These are phyloP conservation scores for Pleurozium schreberi DNA, from an alignment of 225 moss, liverwort and hornwort species.

Conservation along the genomic window DNA sequence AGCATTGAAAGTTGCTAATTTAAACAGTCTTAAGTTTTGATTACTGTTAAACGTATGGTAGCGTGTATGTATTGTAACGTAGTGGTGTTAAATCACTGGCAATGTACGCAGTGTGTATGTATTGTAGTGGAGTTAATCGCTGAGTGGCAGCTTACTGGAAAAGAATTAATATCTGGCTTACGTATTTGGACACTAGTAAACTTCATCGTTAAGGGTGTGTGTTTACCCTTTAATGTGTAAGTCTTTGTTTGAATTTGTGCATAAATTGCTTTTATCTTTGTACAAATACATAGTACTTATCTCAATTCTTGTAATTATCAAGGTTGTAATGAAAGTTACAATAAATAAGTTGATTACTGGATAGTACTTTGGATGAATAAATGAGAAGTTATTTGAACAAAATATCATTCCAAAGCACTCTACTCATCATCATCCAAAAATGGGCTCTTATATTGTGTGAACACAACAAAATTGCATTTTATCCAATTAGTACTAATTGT, in stretches of 20 bases:
- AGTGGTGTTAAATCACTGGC: background rate
- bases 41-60: background rate
- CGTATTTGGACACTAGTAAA: background rate
- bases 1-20: background rate
- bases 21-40: background rate
- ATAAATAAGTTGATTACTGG: background rate
- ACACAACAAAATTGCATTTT: background rate
- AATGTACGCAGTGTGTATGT: background rate
- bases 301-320: background rate
- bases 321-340: background rate
- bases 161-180: background rate
- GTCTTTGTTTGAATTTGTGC: background rate
- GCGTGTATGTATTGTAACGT: background rate
- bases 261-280: background rate
- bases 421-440: background rate
- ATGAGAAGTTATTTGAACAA: background rate
- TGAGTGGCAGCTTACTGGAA: background rate
- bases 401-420: background rate
- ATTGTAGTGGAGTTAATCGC: background rate
- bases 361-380: background rate
- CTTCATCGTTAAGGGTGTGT: background rate
- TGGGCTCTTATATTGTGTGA: accelerated
- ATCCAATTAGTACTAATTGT: background rate
- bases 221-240: background rate
- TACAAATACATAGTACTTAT: background rate